phyloP scores from a whole-genome alignment of 352 stramenopile species.

The Phytophthora brassicae region DNA sequence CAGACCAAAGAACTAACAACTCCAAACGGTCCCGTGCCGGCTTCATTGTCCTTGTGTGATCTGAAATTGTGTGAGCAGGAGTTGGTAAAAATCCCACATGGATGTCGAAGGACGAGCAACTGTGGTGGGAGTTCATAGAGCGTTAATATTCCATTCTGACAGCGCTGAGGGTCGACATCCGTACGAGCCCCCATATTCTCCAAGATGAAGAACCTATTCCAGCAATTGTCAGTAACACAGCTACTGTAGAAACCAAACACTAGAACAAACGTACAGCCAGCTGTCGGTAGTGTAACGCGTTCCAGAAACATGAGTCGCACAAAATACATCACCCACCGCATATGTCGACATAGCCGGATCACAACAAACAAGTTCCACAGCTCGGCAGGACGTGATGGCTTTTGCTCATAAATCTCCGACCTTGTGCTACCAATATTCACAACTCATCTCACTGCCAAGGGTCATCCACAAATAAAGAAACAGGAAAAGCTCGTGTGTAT shows the following conservation, averaged over 20 bases:
- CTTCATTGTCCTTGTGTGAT: slow-evolving; percentile 38
- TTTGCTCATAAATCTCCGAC: slow-evolving; percentile 8
- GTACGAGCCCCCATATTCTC: slow-evolving; percentile 35
- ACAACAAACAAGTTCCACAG: slow-evolving; percentile 63
- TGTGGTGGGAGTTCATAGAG: slow-evolving; percentile 13
- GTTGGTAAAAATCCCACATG: slow-evolving; percentile 70
- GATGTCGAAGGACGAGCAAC: slow-evolving; percentile 55
- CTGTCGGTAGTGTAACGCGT: slow-evolving; percentile 37
- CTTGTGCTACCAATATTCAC: slow-evolving; percentile 4
- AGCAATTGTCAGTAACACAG: slow-evolving; percentile 2
- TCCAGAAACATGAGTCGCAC: slow-evolving; percentile 42
- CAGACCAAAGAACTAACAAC: slow-evolving; percentile 39
- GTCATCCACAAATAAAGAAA: slow-evolving; percentile 19
- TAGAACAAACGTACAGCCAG: slow-evolving; percentile 38
- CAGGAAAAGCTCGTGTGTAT: slow-evolving; percentile 15
- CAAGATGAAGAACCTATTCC: slow-evolving; percentile 26
- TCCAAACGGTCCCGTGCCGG: slow-evolving; percentile 45
- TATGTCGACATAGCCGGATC: slow-evolving; percentile 42
- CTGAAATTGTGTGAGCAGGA: slow-evolving; percentile 51
- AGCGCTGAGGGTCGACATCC: not conserved
- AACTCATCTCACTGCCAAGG: not conserved
- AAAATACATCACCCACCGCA: slow-evolving; percentile 49
- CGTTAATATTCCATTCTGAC: not conserved
- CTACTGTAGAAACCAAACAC: not conserved
- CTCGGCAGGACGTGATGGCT: slow-evolving; percentile 37